phyloP scores from a whole-genome alignment of 2,329 filamentous ascomycete species.

The Penicillium sp. region DNA sequence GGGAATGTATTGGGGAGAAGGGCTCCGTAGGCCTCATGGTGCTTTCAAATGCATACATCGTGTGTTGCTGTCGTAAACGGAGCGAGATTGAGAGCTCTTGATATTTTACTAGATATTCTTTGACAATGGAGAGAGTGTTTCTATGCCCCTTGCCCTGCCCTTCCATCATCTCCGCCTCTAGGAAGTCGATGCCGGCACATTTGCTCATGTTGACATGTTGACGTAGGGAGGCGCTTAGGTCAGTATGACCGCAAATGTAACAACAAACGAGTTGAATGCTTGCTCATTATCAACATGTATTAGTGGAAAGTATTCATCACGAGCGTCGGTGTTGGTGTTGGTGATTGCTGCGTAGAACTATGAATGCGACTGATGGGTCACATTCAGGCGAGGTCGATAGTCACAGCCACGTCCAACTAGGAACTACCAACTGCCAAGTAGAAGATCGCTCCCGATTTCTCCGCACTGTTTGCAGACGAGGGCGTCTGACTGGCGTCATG shows the following conservation, averaged over 20 bases:
- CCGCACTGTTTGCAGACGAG: too few relatives aligned
- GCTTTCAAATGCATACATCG: neutral
- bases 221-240: slow-evolving; percentile 26
- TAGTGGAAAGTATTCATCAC: neutral
- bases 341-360: neutral
- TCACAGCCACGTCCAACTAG: neutral
- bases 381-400: neutral
- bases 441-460: neutral
- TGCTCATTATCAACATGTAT: neutral
- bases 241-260: slow-evolving; percentile 20
- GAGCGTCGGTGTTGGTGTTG: neutral
- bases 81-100: neutral
- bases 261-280: neutral
- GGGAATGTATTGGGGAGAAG: slow-evolving; percentile 24
- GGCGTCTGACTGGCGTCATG: neutral
- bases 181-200: slow-evolving; percentile 1
- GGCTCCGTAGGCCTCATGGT: slow-evolving; percentile 23
- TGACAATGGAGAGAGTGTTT: neutral
- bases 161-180: neutral
- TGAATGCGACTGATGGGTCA: neutral
- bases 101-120: neutral
- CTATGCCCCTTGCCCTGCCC: neutral
- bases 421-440: neutral
- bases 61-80: neutral
- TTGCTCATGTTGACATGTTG: slow-evolving; percentile 30